Conservation (phyloP, 169 alveolate species). For the Plasmodium ovale region DNA sequence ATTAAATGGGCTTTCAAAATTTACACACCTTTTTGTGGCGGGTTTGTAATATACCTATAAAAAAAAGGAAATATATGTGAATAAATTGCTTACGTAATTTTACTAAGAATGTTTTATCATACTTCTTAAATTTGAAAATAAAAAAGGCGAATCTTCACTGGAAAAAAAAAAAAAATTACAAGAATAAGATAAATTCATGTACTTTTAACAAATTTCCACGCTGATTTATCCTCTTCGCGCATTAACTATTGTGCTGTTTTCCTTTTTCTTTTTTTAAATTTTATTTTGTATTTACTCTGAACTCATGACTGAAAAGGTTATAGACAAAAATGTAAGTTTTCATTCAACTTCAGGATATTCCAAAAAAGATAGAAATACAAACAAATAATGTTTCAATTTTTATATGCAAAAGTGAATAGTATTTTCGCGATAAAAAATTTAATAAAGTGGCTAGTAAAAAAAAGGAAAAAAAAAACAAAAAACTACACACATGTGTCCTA, state of each 20-base stretch:
- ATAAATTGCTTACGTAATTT: background rate
- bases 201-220: background rate
- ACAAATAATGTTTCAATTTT: constrained; percentile 9
- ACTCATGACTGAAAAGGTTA: background rate
- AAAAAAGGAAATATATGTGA: constrained; percentile 20
- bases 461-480: constrained; percentile 5
- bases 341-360: background rate
- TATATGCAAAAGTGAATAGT: background rate
- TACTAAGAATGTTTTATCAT: constrained; percentile 6
- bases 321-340: constrained; percentile 13
- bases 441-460: constrained; percentile 10
- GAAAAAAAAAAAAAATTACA: constrained; percentile 7
- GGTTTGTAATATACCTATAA: constrained; percentile 25
- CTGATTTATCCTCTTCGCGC: background rate
- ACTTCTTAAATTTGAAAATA: constrained; percentile 53
- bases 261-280: background rate
- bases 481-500: no score
- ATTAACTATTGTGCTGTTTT: background rate
- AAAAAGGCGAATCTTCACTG: constrained; percentile 68
- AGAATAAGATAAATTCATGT: background rate
- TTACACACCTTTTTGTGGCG: constrained; percentile 28
- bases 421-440: background rate
- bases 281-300: background rate
- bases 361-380: background rate
- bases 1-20: background rate